Percentiles rank a stretch among this genome's conserved stretches.
Conservation (phyloP, 106 monocot genomes). For the Dioscorea zingiberensis region DNA sequence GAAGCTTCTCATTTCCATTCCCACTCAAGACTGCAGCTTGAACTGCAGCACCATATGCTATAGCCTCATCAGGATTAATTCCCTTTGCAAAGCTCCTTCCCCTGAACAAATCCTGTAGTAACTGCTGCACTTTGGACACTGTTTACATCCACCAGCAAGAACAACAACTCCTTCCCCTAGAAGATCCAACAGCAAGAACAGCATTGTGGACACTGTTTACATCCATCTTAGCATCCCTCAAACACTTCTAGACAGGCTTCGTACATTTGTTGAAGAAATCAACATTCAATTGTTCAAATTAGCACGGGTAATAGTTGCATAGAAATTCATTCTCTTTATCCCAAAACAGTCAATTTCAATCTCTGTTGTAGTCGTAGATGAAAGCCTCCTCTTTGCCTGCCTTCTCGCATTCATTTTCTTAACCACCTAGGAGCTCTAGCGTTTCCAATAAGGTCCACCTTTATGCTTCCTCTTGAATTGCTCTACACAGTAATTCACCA, state of each 20-base stretch:
- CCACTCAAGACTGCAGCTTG: constrained; percentile 63
- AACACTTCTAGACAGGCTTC: constrained; percentile 73
- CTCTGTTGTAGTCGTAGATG: constrained; percentile 63
- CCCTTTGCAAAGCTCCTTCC: constrained; percentile 83
- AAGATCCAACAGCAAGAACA: no score
- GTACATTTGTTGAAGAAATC: constrained; percentile 71
- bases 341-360: constrained; percentile 58
- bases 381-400: constrained; percentile 75
- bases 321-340: constrained; percentile 64
- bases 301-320: constrained; percentile 43
- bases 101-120: constrained; percentile 71
- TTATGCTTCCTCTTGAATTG: constrained; percentile 67
- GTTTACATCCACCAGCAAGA: constrained; percentile 56
- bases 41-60: constrained; percentile 61
- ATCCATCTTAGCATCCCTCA: constrained; percentile 76
- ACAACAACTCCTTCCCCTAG: no score
- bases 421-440: constrained; percentile 38
- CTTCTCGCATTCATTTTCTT: constrained; percentile 52
- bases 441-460: constrained; percentile 63
- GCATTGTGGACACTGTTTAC: constrained; percentile 55
- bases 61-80: constrained; percentile 67
- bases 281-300: constrained; percentile 70
- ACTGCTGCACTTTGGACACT: constrained; percentile 71
- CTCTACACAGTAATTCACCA: constrained; percentile 39
- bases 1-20: constrained; percentile 62